Evolutionary conservation across 2,329 filamentous ascomycete species (phyloP).

Genomic region (Arthrobotrys conoides): DNA sequence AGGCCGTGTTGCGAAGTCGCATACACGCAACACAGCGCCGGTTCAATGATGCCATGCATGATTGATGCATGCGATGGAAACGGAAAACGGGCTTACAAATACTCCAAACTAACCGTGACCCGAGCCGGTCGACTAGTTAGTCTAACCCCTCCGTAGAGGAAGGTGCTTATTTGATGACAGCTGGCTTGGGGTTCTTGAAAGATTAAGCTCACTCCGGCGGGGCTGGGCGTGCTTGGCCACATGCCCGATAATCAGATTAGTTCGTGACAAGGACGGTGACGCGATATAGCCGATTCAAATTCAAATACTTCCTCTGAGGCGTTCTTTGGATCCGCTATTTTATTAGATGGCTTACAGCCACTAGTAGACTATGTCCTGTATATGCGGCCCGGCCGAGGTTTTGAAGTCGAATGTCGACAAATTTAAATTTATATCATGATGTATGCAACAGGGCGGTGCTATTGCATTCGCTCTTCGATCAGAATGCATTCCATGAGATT

Average conservation of each 20-base stretch:
- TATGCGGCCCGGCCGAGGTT: constrained; percentile 15
- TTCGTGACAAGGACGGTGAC: constrained; percentile 47
- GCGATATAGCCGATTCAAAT: constrained; percentile 34
- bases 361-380: background rate
- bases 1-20: constrained; percentile 13
- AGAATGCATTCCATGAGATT: no score
- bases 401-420: background rate
- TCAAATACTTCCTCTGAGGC: constrained; percentile 42
- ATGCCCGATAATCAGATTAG: background rate
- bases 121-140: no score
- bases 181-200: background rate
- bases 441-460: constrained; percentile 38
- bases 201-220: constrained; percentile 36
- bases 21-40: constrained; percentile 23
- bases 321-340: background rate
- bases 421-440: constrained; percentile 18
- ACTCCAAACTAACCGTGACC: background rate
- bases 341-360: background rate
- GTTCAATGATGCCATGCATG: background rate
- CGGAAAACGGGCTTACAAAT: constrained; percentile 6
- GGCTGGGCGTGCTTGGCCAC: constrained; percentile 45
- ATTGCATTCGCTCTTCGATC: background rate
- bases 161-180: constrained; percentile 4
- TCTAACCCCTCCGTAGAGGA: background rate
- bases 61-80: background rate